Evolutionary conservation across 1,284 basidiomycete species (phyloP).

Genomic region (Trametes polyzona): DNA sequence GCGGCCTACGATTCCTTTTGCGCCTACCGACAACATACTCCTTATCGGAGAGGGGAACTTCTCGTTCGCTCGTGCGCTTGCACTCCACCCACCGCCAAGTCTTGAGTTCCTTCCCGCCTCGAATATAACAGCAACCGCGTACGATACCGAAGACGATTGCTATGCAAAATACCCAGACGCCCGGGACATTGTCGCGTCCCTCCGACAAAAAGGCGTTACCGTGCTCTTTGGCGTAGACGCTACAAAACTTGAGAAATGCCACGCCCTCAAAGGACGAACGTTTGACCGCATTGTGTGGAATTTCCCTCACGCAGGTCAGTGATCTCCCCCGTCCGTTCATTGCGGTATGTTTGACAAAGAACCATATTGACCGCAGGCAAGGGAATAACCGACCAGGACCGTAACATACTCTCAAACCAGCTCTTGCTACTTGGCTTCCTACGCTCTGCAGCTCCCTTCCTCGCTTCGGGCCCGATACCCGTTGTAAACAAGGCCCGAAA

Average conservation of each 20-base stretch:
- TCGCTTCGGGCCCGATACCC: slow-evolving; percentile 66
- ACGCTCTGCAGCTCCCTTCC: slow-evolving; percentile 67
- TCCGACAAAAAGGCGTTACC: slow-evolving; percentile 66
- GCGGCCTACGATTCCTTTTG: slow-evolving; percentile 72
- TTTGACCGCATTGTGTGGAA: slow-evolving; percentile 93
- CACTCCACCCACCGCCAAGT: slow-evolving; percentile 53
- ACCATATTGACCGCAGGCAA: slow-evolving; percentile 58
- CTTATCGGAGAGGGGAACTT: slow-evolving; percentile 97
- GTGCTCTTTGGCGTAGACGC: slow-evolving; percentile 90
- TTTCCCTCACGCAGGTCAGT: slow-evolving; percentile 92
- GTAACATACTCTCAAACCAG: slow-evolving; percentile 94
- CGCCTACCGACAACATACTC: slow-evolving; percentile 76
- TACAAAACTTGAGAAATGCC: slow-evolving; percentile 68
- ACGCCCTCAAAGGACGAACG: slow-evolving; percentile 55
- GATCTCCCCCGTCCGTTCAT: not conserved
- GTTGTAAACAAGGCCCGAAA: slow-evolving; percentile 43
- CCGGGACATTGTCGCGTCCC: slow-evolving; percentile 55
- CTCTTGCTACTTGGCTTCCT: slow-evolving; percentile 86
- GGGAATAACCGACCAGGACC: slow-evolving; percentile 92
- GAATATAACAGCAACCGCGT: slow-evolving; percentile 87
- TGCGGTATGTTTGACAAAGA: not conserved
- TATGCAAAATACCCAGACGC: slow-evolving; percentile 88
- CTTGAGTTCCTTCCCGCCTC: slow-evolving; percentile 61
- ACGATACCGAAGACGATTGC: slow-evolving; percentile 81
- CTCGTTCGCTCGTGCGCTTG: slow-evolving; percentile 84